Base-by-base conservation (phyloP, 1,139 yeast species). In the Blastobotrys capitulatus region DNA sequence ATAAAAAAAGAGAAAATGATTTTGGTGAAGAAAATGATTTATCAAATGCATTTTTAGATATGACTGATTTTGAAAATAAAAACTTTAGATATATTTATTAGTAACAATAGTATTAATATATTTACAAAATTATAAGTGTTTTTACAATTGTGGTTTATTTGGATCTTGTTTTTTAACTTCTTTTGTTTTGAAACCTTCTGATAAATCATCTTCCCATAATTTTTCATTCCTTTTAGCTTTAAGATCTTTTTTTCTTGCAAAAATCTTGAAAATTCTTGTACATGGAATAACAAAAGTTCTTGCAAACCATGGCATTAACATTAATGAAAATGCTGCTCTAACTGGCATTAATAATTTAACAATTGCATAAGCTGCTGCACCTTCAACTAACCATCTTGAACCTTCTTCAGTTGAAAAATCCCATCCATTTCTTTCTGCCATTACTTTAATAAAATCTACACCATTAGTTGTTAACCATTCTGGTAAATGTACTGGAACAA, bases 321-420 rank as follows among this genome's bases (percentile, higher is more conserved):
- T 62, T 46, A 85, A 65, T 44, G 86, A 80, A 18, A 82, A 52
- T 5, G 78, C 69, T 1, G 84, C 69, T 52, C 95, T 69, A 2
- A 82, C 57, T 0, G 92, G 95, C 57, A 83, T 66, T 22, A 60
- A 49, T 12, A 51, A 15, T 42, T 88, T 90, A 25, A 88, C 92
- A 10, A 86, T 69, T 1, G 87, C 89, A 62, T 85, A 90, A 0
- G 97, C 83, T 44, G 87, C 79, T 0, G 96, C 95, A n/a, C 97
- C 97, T 50, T 89, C 90, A 58, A 81, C 69, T 2, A 87, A 73
- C 32, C 84, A 67, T 43, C 69, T 70, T 32, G 84, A 73, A 58
- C 84, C 82, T 32, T 78, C 81, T 50, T 71, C 75, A 36, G 79
- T 60, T 36, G 59, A 47, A 29, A 60, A 50, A 15, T 57, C 54